phyloP scores from a whole-genome alignment of 1,284 basidiomycete genomes.

The Rhizoctonia solani region DNA sequence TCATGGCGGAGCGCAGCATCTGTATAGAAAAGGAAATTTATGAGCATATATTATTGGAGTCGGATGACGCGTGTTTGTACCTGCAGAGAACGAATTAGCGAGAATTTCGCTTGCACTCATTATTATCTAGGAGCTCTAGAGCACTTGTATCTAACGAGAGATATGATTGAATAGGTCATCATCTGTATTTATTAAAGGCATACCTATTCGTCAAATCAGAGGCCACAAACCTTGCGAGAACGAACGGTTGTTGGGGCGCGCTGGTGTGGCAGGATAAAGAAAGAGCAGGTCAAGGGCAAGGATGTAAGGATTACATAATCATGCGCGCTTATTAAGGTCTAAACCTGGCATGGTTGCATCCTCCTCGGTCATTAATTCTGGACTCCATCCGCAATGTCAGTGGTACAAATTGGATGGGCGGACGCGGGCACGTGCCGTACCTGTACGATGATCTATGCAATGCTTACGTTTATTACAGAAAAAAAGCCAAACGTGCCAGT shows the following conservation, averaged over 20 bases:
- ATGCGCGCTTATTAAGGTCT: neutral
- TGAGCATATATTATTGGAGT: slow-evolving; percentile 41
- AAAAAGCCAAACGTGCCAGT: neutral
- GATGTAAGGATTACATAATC: slow-evolving; percentile 33
- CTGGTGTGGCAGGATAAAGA: slow-evolving; percentile 30
- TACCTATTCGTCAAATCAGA: slow-evolving; percentile 17
- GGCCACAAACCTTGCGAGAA: slow-evolving; percentile 14
- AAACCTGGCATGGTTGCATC: neutral
- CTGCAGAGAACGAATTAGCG: slow-evolving; percentile 85
- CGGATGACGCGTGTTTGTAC: slow-evolving; percentile 53
- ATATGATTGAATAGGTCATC: neutral
- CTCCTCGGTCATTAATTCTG: neutral
- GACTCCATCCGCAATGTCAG: slow-evolving; percentile 1
- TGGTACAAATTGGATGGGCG: slow-evolving; percentile 27
- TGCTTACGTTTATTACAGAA: neutral
- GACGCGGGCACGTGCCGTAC: slow-evolving; percentile 11
- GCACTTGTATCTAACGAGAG: neutral
- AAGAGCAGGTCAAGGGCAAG: slow-evolving; percentile 37
- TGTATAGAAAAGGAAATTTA: slow-evolving; percentile 47
- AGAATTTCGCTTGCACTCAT: slow-evolving; percentile 92
- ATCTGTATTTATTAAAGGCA: neutral
- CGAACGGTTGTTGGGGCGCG: slow-evolving; percentile 2
- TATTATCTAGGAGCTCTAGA: slow-evolving; percentile 43
- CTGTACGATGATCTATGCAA: neutral
- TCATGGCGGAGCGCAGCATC: slow-evolving; percentile 84